phyloP scores from a whole-genome alignment of 495 filamentous ascomycete species.

The Penicillium maclennaniae region DNA sequence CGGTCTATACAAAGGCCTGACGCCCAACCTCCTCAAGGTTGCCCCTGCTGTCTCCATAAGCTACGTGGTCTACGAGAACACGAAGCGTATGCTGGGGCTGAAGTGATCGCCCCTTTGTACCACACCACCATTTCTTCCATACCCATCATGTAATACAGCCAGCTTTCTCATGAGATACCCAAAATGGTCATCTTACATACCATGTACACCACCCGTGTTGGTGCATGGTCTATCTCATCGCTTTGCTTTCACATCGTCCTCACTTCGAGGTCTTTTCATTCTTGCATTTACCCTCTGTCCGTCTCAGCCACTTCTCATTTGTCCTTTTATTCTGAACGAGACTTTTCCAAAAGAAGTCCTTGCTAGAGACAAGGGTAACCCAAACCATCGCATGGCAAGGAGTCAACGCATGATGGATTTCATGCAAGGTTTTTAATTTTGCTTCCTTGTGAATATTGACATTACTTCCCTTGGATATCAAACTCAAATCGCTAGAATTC shows the following conservation, averaged over 20 bases:
- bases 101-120: constrained; percentile 37
- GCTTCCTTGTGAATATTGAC: constrained; percentile 13
- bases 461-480: constrained; percentile 7
- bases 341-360: background rate
- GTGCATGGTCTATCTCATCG: background rate
- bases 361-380: constrained; percentile 8
- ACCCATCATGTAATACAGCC: background rate
- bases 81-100: constrained; percentile 73
- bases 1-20: constrained; percentile 91
- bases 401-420: constrained; percentile 24
- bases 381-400: constrained; percentile 34
- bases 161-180: background rate
- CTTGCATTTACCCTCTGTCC: constrained; percentile 11
- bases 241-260: background rate
- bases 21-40: constrained; percentile 94
- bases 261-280: background rate
- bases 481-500: background rate
- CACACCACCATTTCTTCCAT: background rate
- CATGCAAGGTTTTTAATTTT: constrained; percentile 15
- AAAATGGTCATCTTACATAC: background rate
- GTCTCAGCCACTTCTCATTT: constrained; percentile 1
- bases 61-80: constrained; percentile 96
- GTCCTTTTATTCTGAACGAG: constrained; percentile 1
- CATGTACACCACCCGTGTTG: background rate
- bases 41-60: constrained; percentile 95